phyloP scores from a whole-genome alignment of 148 eudicot species.

The Silene uniflora region DNA sequence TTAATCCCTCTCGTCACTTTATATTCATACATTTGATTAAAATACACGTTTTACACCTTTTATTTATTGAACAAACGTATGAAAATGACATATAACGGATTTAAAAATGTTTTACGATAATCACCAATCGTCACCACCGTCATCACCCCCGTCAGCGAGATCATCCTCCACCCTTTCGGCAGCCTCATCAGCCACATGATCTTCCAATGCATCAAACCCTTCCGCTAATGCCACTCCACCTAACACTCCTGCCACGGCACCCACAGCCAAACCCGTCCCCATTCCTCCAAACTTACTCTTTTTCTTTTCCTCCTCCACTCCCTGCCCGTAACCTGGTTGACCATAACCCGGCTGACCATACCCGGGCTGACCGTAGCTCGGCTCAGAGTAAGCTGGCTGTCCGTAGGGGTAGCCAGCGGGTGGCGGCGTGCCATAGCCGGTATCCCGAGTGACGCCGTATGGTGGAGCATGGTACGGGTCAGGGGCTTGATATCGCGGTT shows the following conservation, averaged over 20 bases:
- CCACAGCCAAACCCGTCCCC: slow-evolving; percentile 89
- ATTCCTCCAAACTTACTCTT: slow-evolving; percentile 62
- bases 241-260: slow-evolving; percentile 70
- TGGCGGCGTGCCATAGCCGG: slow-evolving; percentile 4
- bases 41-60: too few species aligned
- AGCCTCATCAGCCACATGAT: slow-evolving; percentile 58
- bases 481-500: slow-evolving; percentile 50
- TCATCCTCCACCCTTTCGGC: slow-evolving; percentile 72
- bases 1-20: too few species aligned
- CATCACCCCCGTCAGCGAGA: slow-evolving; percentile 38
- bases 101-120: not conserved
- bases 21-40: too few species aligned
- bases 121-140: slow-evolving; percentile 14
- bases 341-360: slow-evolving; percentile 24
- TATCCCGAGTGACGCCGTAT: slow-evolving; percentile 39
- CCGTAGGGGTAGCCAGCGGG: slow-evolving; percentile 18
- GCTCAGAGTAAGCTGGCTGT: slow-evolving; percentile 10
- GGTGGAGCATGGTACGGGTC: slow-evolving; percentile 53
- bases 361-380: slow-evolving; percentile 6
- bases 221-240: slow-evolving; percentile 78
- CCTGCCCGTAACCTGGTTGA: slow-evolving; percentile 18
- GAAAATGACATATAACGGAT: too few species aligned
- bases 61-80: too few species aligned
- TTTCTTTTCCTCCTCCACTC: slow-evolving; percentile 44
- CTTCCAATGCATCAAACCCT: slow-evolving; percentile 62